phyloP scores from a whole-genome alignment of 176 grass and related monocot genomes.

The Tuctoria greenei region DNA sequence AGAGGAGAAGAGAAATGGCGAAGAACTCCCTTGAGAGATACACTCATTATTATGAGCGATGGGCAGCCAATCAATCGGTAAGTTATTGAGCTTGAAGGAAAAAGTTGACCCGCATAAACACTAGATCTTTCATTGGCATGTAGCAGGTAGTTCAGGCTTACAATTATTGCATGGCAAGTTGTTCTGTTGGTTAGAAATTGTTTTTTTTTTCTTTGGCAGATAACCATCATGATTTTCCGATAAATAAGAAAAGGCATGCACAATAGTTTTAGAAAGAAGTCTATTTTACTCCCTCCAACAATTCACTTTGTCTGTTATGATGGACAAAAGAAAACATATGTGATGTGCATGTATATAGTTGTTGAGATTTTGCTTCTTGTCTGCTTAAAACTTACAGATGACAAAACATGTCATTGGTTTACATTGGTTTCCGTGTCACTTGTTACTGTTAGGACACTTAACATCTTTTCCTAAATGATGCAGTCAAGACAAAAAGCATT shows the following conservation, averaged over 20 bases:
- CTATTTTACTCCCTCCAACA: no score
- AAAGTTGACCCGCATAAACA: constrained; percentile 11
- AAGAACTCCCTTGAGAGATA: constrained; percentile 99
- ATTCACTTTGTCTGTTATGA: no score
- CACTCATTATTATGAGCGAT: constrained; percentile 99
- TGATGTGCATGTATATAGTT: neutral
- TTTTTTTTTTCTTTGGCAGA: neutral
- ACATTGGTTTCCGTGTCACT: neutral
- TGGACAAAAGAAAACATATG: neutral
- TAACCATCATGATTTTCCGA: neutral
- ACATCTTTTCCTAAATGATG: constrained; percentile 23
- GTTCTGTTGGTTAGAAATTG: neutral
- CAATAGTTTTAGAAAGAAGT: neutral
- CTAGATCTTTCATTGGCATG: constrained; percentile 1
- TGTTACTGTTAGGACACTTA: constrained; percentile 4
- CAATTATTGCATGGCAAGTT: neutral
- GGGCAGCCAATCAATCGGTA: constrained; percentile 99
- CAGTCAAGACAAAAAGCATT: constrained; percentile 98
- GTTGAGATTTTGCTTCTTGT: neutral
- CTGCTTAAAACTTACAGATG: neutral
- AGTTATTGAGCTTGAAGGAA: constrained; percentile 33
- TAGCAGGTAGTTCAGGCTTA: neutral
- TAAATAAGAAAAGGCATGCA: constrained; percentile 24
- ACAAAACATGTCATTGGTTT: neutral
- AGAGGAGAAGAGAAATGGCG: constrained; percentile 99